Base-by-base conservation (phyloP, 768 basidiomycete species). In the Rhizopogon sp. region DNA sequence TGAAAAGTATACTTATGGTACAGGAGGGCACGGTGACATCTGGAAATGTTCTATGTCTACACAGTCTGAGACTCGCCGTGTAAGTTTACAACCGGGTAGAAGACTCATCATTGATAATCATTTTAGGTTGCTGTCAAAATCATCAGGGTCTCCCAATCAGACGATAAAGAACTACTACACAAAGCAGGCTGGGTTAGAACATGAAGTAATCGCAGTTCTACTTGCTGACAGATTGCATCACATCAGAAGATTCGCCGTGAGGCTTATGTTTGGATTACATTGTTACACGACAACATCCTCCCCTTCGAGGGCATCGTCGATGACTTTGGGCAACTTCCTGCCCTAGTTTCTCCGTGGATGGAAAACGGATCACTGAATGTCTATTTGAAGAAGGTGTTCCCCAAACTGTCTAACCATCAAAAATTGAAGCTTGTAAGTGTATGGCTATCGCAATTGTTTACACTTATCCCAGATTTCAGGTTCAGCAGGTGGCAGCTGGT, bases 201-300 rank as follows among this genome's bases (percentile, higher is more conserved):
- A 22, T 33, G 10, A 13, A 40, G 37, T 6, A 14, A 3, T n/a
- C 7, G 6, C 42, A 10, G 9, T 46, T 37, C 3, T 16, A 14
- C 5, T 22, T 20, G 39, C n/a, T 40, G n/a, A 40, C 6, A 8
- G 6, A 6, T 57, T 28, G 0, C 58, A 37, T 60, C 61, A 44
- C 49, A 4, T 37, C 40, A 70, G 69, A 57, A 55, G 50, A 66
- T 71, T 43, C 61, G 57, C 33, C 60, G 61, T 39, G 71, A 71
- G 54, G 63, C 66, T 29, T 55, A 72, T 22, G 55, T 71, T 9
- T 72, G 68, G 70, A 56, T 68, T 41, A 68, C 66, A 14, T 56
- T 71, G n/a, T 52, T 58, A 13, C 67, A 67, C 47, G 54, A 33
- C n/a, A 69, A 72, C 44, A 63, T 70, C 37, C 64, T 71, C 22